Base-by-base conservation (phyloP, 2,329 filamentous ascomycete species). In the Didymella pomorum region DNA sequence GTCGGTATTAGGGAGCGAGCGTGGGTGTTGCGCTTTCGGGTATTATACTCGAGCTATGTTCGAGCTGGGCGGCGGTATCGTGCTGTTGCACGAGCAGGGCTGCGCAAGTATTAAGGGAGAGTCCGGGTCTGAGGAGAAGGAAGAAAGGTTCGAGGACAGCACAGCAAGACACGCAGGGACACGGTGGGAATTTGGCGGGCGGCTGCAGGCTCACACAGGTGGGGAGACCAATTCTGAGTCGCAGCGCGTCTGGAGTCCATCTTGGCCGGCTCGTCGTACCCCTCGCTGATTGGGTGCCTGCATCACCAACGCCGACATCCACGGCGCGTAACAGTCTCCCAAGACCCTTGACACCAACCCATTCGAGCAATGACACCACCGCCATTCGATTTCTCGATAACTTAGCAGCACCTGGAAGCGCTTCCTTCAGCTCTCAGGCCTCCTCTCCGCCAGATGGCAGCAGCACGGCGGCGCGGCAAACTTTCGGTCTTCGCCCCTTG, bases 191-290 rank as follows among this genome's bases (percentile, higher is more conserved):
- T 70, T 68, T 71, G 72, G 71, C 65, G 66, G 72, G 73, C 72
- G 73, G 72, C 64, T 75, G 72, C 70, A 71, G 68, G 63, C 68
- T 66, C 67, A 67, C 66, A 60, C 65, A 61, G 71, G 73, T 75
- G 73, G 73, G 71, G 71, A 74, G 68, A 67, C 60, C 65, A 64
- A 71, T 64, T 74, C 73, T 76, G 73, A 75, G 68, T 69, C 69
- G 60, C 71, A 68, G 63, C 70, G 67, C 65, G 74, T 75, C 69
- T 72, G 66, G 62, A 74, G 69, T 63, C 67, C 67, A 63, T 58
- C 70, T 75, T 75, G 71, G 72, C 71, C 56, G 58, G 56, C 62
- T 59, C 60, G 52, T 68, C 66, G 66, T 63, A 60, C 60, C 50
- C 52, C 51, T 33, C 42, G 26, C 42, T 74, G 68, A 75, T 75